phyloP scores from a whole-genome alignment of 177 flowering plant genomes.

The Vitis hybrid region DNA sequence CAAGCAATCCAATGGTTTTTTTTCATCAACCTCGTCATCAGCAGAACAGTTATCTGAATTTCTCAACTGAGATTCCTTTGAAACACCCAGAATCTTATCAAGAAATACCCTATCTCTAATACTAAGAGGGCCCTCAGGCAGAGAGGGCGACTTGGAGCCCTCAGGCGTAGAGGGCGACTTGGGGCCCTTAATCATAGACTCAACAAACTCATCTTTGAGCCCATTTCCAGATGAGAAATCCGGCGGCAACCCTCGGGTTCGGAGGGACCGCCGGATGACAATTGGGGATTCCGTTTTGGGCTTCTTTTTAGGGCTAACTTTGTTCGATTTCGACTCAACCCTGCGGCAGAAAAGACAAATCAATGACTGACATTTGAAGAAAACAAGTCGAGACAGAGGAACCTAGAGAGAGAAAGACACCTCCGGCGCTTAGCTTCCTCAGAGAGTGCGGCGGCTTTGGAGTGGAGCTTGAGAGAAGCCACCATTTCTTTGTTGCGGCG shows the following conservation, averaged over 20 bases:
- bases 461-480: slow-evolving; percentile 61
- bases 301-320: slow-evolving; percentile 43
- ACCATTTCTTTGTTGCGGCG: slow-evolving; percentile 62
- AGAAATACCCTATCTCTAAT: slow-evolving; percentile 36
- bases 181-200: slow-evolving; percentile 11
- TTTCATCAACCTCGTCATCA: no score
- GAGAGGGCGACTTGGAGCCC: slow-evolving; percentile 7
- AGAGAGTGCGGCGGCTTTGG: slow-evolving; percentile 40
- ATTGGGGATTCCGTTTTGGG: slow-evolving; percentile 40
- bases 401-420: slow-evolving; percentile 26
- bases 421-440: slow-evolving; percentile 54
- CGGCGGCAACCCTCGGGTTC: slow-evolving; percentile 63
- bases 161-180: not conserved
- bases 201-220: slow-evolving; percentile 22
- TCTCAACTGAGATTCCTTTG: slow-evolving; percentile 14
- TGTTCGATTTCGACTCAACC: slow-evolving; percentile 40
- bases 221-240: slow-evolving; percentile 34
- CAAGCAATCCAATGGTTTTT: no score
- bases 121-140: slow-evolving; percentile 29
- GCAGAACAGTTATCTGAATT: not conserved
- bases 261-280: slow-evolving; percentile 65
- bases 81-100: slow-evolving; percentile 31
- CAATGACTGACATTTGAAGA: not conserved
- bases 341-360: slow-evolving; percentile 23
- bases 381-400: slow-evolving; percentile 4